phyloP scores from a whole-genome alignment of 371 early-diverging fungal species.

The Apophysomyces ossiformis region DNA sequence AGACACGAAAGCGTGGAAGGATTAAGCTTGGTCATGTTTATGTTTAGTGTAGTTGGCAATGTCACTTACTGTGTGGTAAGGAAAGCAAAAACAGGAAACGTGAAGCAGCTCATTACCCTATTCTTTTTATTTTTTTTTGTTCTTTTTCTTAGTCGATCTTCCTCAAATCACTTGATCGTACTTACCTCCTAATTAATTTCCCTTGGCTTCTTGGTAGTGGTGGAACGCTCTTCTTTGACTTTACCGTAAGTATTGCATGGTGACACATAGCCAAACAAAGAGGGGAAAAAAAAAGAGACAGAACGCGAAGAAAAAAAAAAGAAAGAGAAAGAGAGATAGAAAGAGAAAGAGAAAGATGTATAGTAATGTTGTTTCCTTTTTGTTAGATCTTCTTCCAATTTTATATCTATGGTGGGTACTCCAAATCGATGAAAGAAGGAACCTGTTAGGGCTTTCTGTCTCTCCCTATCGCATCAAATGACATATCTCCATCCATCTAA shows the following conservation, averaged over 20 bases:
- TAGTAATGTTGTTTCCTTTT: background rate
- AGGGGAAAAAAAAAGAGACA: no score
- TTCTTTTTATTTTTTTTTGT: background rate
- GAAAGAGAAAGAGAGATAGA: no score
- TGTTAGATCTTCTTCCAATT: constrained; percentile 57
- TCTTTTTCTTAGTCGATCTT: constrained; percentile 57
- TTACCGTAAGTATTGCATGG: constrained; percentile 43
- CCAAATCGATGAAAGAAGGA: constrained; percentile 8
- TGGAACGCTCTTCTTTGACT: constrained; percentile 71
- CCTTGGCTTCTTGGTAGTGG: constrained; percentile 77
- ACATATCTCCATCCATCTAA: background rate
- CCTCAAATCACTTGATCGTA: constrained; percentile 63
- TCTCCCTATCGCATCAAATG: background rate
- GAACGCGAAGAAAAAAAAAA: no score
- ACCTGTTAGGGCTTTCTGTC: background rate
- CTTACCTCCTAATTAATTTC: constrained; percentile 62
- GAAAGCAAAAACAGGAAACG: background rate
- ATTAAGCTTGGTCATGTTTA: constrained; percentile 78
- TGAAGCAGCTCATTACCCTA: no score
- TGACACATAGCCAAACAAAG: background rate
- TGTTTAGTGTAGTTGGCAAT: constrained; percentile 85
- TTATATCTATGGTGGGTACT: constrained; percentile 35
- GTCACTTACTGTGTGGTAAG: constrained; percentile 65
- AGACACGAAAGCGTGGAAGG: constrained; percentile 76
- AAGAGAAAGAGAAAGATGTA: no score